Base-by-base conservation (phyloP, 371 early-diverging fungal genomes). In the Circinella minor region DNA sequence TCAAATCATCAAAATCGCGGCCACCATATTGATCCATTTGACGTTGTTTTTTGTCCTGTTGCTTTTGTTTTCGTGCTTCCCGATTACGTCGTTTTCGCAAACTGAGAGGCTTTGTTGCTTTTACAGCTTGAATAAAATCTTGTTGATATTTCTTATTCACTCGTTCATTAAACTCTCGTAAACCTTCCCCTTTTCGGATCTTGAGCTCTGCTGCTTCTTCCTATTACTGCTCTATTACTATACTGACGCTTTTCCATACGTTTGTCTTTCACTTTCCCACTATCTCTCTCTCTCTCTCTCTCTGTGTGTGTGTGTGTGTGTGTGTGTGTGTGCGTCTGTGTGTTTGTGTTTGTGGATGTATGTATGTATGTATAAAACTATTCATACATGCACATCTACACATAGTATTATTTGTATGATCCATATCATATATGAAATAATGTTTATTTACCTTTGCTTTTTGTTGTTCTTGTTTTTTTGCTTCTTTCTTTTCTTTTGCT, bases 1-100 rank as follows among this genome's bases (percentile, higher is more conserved):
- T 68, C 36, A 88, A 77, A 69, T 85, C 79, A 69, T 82, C 83
- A 66, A 85, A 88, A 69, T 88, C 88, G 61, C 80, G 75, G 34
- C 79, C 81, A 54, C 80, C 80, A 64, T 71, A 74, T 15, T 75
- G 43, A 10, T 83, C 82, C 43, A 68, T 11, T 57, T 74, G 69
- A 36, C 77, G 74, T 66, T 77, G 71, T 39, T 74, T 75, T 70
- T 87, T 87, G 0, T 67, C 77, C 34, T 54, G 59, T 61, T 78
- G 71, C 65, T 83, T 82, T 66, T 81, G 73, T 51, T 85, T 87
- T 46, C 82, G 66, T n/a, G 71, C 61, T 48, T 83, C 81, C 37
- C 79, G 77, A 60, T 83, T 81, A 27, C 71, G 74, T 70, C 75
- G 69, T 59, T 81, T 80, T 60, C 82, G 68, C 36, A 70, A 74